phyloP scores from a whole-genome alignment of 768 basidiomycete genomes.

The Hygrophoropsis aurantiaca region DNA sequence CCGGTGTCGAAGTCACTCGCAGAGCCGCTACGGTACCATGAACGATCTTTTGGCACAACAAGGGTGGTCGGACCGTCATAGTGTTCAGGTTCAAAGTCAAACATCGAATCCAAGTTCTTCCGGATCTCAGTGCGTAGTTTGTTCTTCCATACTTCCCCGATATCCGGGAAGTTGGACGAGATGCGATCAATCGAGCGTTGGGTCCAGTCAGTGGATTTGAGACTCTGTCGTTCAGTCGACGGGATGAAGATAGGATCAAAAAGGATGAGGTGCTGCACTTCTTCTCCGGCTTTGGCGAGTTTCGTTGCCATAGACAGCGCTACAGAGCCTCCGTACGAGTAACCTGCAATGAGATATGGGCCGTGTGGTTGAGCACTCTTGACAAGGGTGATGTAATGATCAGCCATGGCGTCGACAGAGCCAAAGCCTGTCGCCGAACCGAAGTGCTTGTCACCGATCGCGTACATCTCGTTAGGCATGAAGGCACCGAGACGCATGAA shows the following conservation, averaged over 20 bases:
- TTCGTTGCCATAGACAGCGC: conserved; percentile 26
- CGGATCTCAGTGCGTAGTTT: conserved; percentile 28
- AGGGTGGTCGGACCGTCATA: conserved; percentile 23
- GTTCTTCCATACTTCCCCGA: conserved; percentile 30
- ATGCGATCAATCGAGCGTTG: conserved; percentile 30
- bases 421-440: conserved; percentile 28
- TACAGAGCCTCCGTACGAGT: conserved; percentile 30
- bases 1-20: conserved; percentile 23
- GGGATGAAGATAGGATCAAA: conserved; percentile 31
- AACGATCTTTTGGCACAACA: conserved; percentile 30
- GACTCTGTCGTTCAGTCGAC: conserved; percentile 21
- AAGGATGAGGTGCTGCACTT: conserved; percentile 24
- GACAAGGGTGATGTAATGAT: conserved; percentile 30
- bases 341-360: conserved; percentile 24
- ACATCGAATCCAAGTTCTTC: conserved; percentile 32
- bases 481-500: conserved; percentile 32
- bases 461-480: conserved; percentile 32
- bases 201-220: conserved; percentile 30
- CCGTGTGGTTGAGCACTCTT: conserved; percentile 23
- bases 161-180: conserved; percentile 29
- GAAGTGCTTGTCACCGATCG: conserved; percentile 31
- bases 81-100: conserved; percentile 27
- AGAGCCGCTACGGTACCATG: conserved; percentile 29
- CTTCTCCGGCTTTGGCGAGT: conserved; percentile 20
- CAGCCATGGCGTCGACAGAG: conserved; percentile 28